Evolutionary conservation across 805 yeast genomes (phyloP), one percentile per base, ranked within the genome.

Genomic region (Lipomyces sp.): DNA sequence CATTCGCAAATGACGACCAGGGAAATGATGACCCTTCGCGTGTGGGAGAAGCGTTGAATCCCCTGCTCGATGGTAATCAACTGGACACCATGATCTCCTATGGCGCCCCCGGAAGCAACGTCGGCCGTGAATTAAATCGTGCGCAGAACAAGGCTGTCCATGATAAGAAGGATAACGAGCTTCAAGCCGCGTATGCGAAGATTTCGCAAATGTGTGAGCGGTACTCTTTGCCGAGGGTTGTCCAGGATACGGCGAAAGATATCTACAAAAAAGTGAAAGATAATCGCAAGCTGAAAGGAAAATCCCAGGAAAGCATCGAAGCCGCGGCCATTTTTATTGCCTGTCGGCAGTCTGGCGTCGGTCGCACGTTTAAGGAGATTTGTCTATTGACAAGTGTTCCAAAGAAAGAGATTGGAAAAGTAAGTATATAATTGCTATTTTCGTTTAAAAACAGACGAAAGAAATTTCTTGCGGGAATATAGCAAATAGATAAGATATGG

Each of bases 1-100:
- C 99, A 1, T 94, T 94, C 77, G 88, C 95, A 66, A 95, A 95
- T 76, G 99, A 94, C 77, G 99, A 94, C 77, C 98, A 94, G 78
- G 94, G 93, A 73, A 97, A 96, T 73, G 98, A 92, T 77, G 99
- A 94, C 77, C 99, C 99, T 3, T 88, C 95, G 72, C 98, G 99
- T 90, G 99, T 94, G 69, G 99, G 99, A 79, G 98, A 93, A 76
- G 98, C 98, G 4, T 87, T 92, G 18, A 93, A 92, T 76, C 97
- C 98, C 7, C 81, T 92, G 62, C 83, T 95, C 71, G 98, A 93
- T 75, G 90, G 95, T 30, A 94, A 90, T 73, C 95, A 92, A 77
- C 86, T 94, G 64, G 90, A 96, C 15, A 94, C 99, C 4, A 87
- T 93, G 82, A 95, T 95, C 67, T 90, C 97, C 34, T 87, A 88